A percentile compares a stretch with the other conserved stretches of the same genome.
Evolutionary conservation across 2,329 filamentous ascomycete species (phyloP).

Genomic region (Alternaria postmessia): DNA sequence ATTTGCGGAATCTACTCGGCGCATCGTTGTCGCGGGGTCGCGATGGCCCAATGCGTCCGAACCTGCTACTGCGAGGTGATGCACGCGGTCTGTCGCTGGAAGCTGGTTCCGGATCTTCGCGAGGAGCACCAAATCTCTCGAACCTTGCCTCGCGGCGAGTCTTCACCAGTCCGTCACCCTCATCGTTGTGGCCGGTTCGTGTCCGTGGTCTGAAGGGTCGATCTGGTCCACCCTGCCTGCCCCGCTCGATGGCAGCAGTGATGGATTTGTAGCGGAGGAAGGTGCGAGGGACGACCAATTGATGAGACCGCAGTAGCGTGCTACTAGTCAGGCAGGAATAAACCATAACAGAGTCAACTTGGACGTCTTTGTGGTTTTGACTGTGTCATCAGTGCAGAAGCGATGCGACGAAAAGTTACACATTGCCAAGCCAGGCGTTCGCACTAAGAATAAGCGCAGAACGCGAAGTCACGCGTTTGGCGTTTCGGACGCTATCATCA

Average conservation of each 20-base stretch:
- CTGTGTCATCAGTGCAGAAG: neutral
- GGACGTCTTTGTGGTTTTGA: neutral
- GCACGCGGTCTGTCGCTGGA: neutral
- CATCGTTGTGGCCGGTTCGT: slow-evolving; percentile 5
- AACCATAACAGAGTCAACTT: slow-evolving; percentile 29
- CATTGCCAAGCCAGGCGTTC: slow-evolving; percentile 10
- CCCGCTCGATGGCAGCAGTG: slow-evolving; percentile 44
- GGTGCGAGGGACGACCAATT: slow-evolving; percentile 19
- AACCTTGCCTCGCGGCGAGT: slow-evolving; percentile 9
- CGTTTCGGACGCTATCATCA: neutral
- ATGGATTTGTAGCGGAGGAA: slow-evolving; percentile 44
- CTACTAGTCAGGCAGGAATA: slow-evolving; percentile 25
- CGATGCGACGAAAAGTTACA: slow-evolving; percentile 14
- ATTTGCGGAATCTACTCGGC: neutral
- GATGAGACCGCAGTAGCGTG: slow-evolving; percentile 26
- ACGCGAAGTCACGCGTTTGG: slow-evolving; percentile 26
- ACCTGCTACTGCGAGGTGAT: slow-evolving; percentile 11
- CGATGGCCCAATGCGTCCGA: slow-evolving; percentile 12
- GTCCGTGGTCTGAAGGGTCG: slow-evolving; percentile 20
- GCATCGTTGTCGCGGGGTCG: slow-evolving; percentile 8
- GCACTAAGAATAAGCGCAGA: slow-evolving; percentile 8
- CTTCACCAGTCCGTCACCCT: neutral
- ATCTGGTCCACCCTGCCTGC: slow-evolving; percentile 23
- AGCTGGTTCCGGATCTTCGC: slow-evolving; percentile 3
- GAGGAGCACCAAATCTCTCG: slow-evolving; percentile 18